Percentiles rank a stretch among this genome's conserved stretches.
Conservation (phyloP, 768 basidiomycete genomes). For the Infundibulicybe gibba region DNA sequence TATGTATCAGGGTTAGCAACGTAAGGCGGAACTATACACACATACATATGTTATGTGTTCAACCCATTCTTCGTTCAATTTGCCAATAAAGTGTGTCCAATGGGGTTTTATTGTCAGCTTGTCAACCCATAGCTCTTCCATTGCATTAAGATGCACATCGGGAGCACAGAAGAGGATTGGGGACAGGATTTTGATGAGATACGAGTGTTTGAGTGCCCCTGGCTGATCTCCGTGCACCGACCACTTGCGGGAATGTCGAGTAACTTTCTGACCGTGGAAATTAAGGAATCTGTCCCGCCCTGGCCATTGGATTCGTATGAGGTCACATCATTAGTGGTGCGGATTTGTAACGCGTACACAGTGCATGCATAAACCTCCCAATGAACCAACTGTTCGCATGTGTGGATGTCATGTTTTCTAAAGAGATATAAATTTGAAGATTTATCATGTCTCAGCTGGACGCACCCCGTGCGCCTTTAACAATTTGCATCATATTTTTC, state of each 20-base stretch:
- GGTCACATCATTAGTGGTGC: not conserved
- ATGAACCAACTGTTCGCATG: constrained; percentile 2
- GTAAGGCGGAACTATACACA: not conserved
- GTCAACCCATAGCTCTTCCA: constrained; percentile 49
- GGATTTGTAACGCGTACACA: constrained; percentile 2
- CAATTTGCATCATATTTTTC: constrained; percentile 4
- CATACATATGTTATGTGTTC: constrained; percentile 42
- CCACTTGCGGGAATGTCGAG: not conserved
- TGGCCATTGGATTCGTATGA: not conserved
- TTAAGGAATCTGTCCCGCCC: constrained; percentile 1
- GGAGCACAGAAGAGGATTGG: constrained; percentile 45
- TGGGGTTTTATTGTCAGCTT: constrained; percentile 26
- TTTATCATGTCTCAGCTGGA: not conserved
- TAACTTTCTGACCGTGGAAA: constrained; percentile 3
- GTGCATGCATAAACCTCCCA: not conserved
- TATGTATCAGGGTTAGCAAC: not conserved
- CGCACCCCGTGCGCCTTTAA: constrained; percentile 3
- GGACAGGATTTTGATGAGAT: constrained; percentile 28
- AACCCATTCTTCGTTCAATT: constrained; percentile 33
- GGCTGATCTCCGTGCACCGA: constrained; percentile 2
- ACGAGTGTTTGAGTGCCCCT: constrained; percentile 15
- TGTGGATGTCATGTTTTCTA: not conserved
- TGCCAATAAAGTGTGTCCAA: constrained; percentile 37
- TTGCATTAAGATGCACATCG: constrained; percentile 29
- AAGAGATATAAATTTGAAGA: not conserved